phyloP scores from a whole-genome alignment of 257 asterid species.

The Solanum peruvianum region DNA sequence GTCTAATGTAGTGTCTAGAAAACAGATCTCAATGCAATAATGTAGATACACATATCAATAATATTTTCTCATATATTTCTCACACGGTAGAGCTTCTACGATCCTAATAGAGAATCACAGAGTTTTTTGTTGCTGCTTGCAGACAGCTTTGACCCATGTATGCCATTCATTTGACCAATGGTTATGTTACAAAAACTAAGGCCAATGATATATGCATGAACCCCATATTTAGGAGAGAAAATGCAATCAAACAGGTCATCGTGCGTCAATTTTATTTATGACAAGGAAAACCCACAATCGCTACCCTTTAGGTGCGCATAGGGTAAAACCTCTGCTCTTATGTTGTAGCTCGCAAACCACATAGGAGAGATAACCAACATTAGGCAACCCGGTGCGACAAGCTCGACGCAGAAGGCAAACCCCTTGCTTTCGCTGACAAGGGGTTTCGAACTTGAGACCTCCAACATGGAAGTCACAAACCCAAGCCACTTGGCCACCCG shows the following conservation, averaged over 20 bases:
- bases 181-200: neutral
- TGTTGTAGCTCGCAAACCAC: neutral
- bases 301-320: neutral
- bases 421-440: neutral
- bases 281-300: neutral
- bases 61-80: neutral
- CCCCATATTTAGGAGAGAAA: neutral
- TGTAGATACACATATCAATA: neutral
- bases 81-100: neutral
- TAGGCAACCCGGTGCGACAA: neutral
- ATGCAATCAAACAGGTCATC: neutral
- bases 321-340: neutral
- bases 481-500: neutral
- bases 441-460: neutral
- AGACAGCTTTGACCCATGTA: neutral
- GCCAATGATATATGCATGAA: neutral
- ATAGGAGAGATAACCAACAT: neutral
- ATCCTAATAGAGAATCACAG: neutral
- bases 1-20: neutral
- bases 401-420: neutral
- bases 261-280: neutral
- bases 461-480: neutral
- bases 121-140: neutral
- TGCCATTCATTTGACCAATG: neutral
- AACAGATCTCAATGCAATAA: neutral